phyloP scores from a whole-genome alignment of 805 yeast species.

The Yamadazyma laniorum region DNA sequence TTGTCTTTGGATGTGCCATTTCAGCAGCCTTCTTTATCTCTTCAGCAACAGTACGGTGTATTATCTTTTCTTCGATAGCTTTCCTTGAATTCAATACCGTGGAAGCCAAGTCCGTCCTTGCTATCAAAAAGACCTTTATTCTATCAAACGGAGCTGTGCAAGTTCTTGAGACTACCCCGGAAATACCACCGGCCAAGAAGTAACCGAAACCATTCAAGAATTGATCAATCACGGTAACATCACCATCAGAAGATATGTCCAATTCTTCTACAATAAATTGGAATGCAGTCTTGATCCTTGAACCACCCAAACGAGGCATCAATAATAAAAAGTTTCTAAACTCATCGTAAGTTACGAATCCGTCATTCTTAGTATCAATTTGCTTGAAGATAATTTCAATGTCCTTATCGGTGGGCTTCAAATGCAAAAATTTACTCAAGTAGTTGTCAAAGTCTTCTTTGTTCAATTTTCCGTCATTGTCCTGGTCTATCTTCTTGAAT shows the following conservation, averaged over 20 bases:
- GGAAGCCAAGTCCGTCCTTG: constrained; percentile 78
- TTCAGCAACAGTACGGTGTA: neutral
- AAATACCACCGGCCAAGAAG: constrained; percentile 90
- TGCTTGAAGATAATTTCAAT: constrained; percentile 55
- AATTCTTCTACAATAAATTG: constrained; percentile 73
- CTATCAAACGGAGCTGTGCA: constrained; percentile 97
- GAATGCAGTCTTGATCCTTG: constrained; percentile 78
- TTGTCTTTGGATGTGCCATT: constrained; percentile 28
- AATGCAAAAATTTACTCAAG: constrained; percentile 50
- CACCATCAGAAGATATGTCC: constrained; percentile 88
- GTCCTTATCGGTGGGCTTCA: constrained; percentile 50
- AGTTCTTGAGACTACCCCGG: constrained; percentile 94
- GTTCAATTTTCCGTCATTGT: constrained; percentile 69
- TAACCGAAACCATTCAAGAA: constrained; percentile 82
- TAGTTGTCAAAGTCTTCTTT: constrained; percentile 67
- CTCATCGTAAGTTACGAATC: constrained; percentile 76
- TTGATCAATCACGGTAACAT: constrained; percentile 79
- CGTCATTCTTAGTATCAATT: constrained; percentile 56
- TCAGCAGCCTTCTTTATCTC: constrained; percentile 4
- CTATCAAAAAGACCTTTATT: constrained; percentile 88
- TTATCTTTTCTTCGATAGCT: constrained; percentile 22
- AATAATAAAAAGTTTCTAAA: constrained; percentile 80
- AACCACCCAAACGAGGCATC: constrained; percentile 78
- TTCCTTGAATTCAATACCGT: constrained; percentile 60
- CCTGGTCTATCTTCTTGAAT: constrained; percentile 64